Base-by-base conservation (phyloP, 2,329 filamentous ascomycete genomes). In the Hypocreales sp. region DNA sequence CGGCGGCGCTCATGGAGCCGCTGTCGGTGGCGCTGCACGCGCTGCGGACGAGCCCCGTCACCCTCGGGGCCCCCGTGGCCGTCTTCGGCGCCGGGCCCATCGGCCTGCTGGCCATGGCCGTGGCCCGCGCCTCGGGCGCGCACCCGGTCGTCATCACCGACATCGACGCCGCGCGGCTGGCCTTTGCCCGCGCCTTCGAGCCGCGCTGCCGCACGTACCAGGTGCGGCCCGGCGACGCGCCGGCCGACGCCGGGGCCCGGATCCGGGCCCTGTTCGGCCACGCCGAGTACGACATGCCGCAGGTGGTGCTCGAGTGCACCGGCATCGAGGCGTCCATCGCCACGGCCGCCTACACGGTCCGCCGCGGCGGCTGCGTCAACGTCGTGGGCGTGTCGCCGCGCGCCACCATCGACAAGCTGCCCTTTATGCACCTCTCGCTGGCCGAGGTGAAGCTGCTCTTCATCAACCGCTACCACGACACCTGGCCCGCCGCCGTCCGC, bases 401-500 rank as follows among this genome's bases (percentile, higher is more conserved):
- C 15, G 55, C 67, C 7, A 28, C 13, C 20, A 72, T 77, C 65
- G 70, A 78, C 35, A 74, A 76, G 34, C 36, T 75, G 15, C 72
- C 71, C 0, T 76, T 77, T 35, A 77, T 76, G 72, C 69, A 76
- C 41, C 40, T 76, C 13, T 72, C 66, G 4, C 44, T 75, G 20
- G 64, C 67, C 4, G 71, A 75, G 56, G 76, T 79, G 35, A 61
- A 78, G 37, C 54, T 80, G 15, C 67, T 64, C 20, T 80, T 80
- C 50, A 79, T 79, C 43, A 79, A 80, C 45, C 60, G 75, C 7
- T 80, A 79, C 43, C 58, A 64, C 22, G 72, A 79, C 40, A 79
- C 73, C 0, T 80, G 75, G 74, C 73, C 74, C 0, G 61, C 66
- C 0, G 75, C 69, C 0, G 73, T 80, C 19, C 57, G 65, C 6